A percentile compares a stretch with the other conserved stretches of the same genome.
These are phyloP conservation scores for Coelastrella sp. DNA, from an alignment of 139 green algal species.

Conservation along the genomic window DNA sequence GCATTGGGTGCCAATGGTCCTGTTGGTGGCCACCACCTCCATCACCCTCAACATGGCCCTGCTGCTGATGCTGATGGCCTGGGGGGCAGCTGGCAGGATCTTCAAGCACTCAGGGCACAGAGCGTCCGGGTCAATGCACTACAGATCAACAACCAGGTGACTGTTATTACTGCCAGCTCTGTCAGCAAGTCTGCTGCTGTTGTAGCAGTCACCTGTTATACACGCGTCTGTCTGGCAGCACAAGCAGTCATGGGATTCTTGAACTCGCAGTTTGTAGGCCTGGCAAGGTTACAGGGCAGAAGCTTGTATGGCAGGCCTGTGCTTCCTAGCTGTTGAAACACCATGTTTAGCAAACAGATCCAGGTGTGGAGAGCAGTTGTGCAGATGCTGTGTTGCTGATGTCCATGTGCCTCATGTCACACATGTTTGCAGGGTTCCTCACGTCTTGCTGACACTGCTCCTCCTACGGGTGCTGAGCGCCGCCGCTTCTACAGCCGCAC, in stretches of 20 bases:
- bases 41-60: not conserved
- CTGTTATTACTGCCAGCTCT: not conserved
- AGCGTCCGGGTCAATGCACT: slow-evolving; percentile 21
- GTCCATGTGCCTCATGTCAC: not conserved
- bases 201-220: too few relatives aligned
- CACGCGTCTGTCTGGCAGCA: too few relatives aligned
- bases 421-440: not conserved
- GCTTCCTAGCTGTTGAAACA: too few relatives aligned
- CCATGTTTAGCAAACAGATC: not conserved
- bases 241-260: too few relatives aligned
- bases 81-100: slow-evolving; percentile 48
- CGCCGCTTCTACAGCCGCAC: slow-evolving; percentile 40
- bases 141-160: not conserved
- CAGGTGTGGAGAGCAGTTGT: not conserved
- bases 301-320: too few relatives aligned
- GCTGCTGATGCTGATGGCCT: slow-evolving; percentile 28
- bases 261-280: too few relatives aligned
- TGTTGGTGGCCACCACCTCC: too few relatives aligned
- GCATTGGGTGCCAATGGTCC: too few relatives aligned
- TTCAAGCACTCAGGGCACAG: slow-evolving; percentile 27
- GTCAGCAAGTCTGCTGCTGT: too few relatives aligned
- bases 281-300: too few relatives aligned
- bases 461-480: slow-evolving; percentile 28
- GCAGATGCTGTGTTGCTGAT: not conserved
- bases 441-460: slow-evolving; percentile 16